phyloP scores from a whole-genome alignment of 192 early-diverging fungal genomes.

The Jimgerdemannia flammicorona region DNA sequence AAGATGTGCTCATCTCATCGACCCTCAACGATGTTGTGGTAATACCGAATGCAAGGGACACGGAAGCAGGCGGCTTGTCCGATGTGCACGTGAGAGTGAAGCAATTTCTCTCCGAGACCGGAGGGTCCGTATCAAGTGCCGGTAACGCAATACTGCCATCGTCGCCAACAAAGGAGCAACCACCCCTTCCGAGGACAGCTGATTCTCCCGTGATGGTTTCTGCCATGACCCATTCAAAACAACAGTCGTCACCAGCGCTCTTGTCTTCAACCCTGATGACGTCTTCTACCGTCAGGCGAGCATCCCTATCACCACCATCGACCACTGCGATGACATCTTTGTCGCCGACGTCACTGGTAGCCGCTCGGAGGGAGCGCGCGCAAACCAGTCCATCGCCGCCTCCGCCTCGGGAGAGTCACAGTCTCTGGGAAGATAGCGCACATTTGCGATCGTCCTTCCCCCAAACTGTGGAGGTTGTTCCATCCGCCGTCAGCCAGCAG shows the following conservation, averaged over 20 bases:
- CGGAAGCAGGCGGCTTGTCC: background rate
- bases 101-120: too few relatives aligned
- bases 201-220: background rate
- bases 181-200: background rate
- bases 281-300: background rate
- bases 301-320: background rate
- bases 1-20: background rate
- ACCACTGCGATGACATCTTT: background rate
- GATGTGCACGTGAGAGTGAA: too few relatives aligned
- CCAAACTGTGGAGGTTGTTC: background rate
- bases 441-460: background rate
- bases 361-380: background rate
- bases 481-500: conserved; percentile 11
- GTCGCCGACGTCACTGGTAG: background rate
- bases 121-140: too few relatives aligned
- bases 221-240: too few relatives aligned
- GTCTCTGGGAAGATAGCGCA: background rate
- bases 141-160: background rate
- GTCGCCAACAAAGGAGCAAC: background rate
- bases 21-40: background rate
- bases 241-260: too few relatives aligned
- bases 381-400: background rate
- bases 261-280: background rate
- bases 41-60: background rate
- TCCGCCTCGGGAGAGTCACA: background rate